Conservation (phyloP, 495 filamentous ascomycete species). For the Hypoxylon lienhwacheense region DNA sequence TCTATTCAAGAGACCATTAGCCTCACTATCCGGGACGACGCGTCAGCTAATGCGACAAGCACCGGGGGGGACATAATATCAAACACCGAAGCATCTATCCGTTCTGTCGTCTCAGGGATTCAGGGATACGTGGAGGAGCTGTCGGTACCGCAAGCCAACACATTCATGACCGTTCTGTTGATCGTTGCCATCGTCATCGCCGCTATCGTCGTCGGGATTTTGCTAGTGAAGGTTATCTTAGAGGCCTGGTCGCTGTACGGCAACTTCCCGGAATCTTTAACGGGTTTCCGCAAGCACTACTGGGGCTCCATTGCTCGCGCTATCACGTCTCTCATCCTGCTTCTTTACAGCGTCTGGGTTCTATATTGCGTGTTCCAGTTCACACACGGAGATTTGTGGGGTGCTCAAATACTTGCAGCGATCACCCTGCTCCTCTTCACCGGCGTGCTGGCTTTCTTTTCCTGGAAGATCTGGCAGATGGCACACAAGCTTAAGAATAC, state of each 20-base stretch:
- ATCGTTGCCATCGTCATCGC: slow-evolving; percentile 87
- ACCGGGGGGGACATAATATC: slow-evolving; percentile 38
- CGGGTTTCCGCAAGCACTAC: slow-evolving; percentile 90
- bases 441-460: slow-evolving; percentile 73
- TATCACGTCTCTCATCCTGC: slow-evolving; percentile 85
- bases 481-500: slow-evolving; percentile 71
- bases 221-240: slow-evolving; percentile 88
- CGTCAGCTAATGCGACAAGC: slow-evolving; percentile 53
- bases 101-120: slow-evolving; percentile 63
- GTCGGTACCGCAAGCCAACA: slow-evolving; percentile 81
- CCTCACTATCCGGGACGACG: too few relatives aligned
- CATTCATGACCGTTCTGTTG: slow-evolving; percentile 93
- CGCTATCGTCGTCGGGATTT: slow-evolving; percentile 79
- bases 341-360: slow-evolving; percentile 94
- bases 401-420: slow-evolving; percentile 80
- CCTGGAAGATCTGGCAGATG: slow-evolving; percentile 75
- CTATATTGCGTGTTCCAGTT: slow-evolving; percentile 97
- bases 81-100: slow-evolving; percentile 35
- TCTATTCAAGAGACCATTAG: slow-evolving; percentile 57
- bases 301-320: slow-evolving; percentile 88
- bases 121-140: slow-evolving; percentile 76
- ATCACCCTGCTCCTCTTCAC: slow-evolving; percentile 83
- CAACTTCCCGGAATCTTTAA: slow-evolving; percentile 77
- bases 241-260: slow-evolving; percentile 91
- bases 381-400: slow-evolving; percentile 93